Conservation (phyloP, 192 early-diverging fungal genomes). For the Paraglomus occultum region DNA sequence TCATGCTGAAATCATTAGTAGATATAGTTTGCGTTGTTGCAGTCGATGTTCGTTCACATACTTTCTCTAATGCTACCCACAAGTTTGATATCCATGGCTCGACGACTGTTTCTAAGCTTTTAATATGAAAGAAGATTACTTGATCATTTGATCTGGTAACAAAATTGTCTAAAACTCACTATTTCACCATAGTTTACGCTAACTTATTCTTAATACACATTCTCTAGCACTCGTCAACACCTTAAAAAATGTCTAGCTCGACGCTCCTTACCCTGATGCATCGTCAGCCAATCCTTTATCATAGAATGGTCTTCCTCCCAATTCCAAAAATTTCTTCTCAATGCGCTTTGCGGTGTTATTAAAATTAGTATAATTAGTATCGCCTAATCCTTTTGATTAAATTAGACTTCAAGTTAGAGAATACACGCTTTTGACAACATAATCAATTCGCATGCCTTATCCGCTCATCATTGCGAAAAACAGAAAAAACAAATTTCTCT, state of each 20-base stretch:
- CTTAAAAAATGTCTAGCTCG: background rate
- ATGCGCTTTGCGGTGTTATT: conserved; percentile 81
- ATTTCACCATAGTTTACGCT: background rate
- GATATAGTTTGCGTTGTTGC: conserved; percentile 30
- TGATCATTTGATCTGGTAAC: background rate
- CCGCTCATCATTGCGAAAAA: background rate
- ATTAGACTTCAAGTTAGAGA: background rate
- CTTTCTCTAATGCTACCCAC: conserved; percentile 67
- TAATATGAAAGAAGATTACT: background rate
- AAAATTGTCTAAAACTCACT: background rate
- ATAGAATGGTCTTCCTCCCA: conserved; percentile 74
- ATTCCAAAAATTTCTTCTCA: conserved; percentile 71
- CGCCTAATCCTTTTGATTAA: conserved; percentile 69
- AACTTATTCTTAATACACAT: background rate
- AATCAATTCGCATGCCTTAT: background rate
- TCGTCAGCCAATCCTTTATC: conserved; percentile 86
- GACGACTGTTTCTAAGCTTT: conserved; percentile 79
- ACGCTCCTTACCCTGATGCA: conserved; percentile 68
- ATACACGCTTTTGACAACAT: background rate
- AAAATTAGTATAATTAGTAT: conserved; percentile 95
- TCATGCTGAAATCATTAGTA: background rate
- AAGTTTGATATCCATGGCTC: conserved; percentile 90
- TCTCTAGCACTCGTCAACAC: background rate
- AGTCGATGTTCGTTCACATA: conserved; percentile 29
- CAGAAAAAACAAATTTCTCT: background rate